Evolutionary conservation across 768 basidiomycete species (phyloP), one percentile per base, ranked within the genome.

Genomic region (Cyclocybe cylindracea): DNA sequence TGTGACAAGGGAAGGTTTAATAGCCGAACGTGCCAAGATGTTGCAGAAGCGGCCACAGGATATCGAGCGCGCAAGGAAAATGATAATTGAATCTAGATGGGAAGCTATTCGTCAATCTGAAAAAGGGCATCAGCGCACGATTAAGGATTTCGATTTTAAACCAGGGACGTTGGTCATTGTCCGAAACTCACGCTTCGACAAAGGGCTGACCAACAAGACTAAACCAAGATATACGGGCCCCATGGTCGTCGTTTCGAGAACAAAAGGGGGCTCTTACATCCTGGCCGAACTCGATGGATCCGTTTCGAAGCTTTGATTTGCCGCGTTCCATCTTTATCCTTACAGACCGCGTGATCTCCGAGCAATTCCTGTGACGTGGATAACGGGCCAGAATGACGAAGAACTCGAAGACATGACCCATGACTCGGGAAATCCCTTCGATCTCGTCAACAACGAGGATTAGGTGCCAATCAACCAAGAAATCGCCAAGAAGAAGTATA

Each of bases 181-280:
- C 0, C 44, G 64, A 2, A 75, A 78, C 48, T 63, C 66, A 5
- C 13, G 47, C 1, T 39, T 65, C 4, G 62, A 69, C 13, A 61
- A 54, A n/a, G n/a, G n/a, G n/a, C 19, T 55, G 64, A 0, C 47
- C 69, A 2, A 18, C 11, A 75, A 73, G 39, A 59, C 61, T 5
- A 57, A 57, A 18, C 58, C 63, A n/a, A 18, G 64, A 6, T 74
- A 74, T 48, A 48, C 66, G 7, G 73, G 72, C 9, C 73, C 73
- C 0, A 62, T 66, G 33, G 46, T 66, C 2, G 67, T 76, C 0
- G 38, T 72, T 3, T 16, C 54, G n/a, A 50, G 59, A 6, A 66
- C 54, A 8, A 41, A 13, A 10, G 62, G 66, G 1, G 66, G 66
- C n/a, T 51, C 62, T 4, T 69, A 68, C 38, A 47, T 62, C 10